These are phyloP conservation scores for Morella rubra DNA, from an alignment of 306 rosid species.

Conservation along the genomic window DNA sequence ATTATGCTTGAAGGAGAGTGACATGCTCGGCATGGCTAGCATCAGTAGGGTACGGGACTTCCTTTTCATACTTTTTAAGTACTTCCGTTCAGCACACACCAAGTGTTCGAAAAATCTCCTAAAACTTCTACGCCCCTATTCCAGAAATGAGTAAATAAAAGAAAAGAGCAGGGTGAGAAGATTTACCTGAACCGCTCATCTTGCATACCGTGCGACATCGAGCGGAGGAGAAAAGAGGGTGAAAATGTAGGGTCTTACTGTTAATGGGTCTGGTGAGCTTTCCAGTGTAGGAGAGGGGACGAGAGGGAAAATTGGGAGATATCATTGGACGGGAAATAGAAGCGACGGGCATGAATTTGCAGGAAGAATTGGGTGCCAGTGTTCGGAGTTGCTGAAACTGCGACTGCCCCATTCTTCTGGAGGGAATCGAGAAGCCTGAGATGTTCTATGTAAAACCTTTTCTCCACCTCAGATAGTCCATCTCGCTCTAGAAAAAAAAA, in stretches of 20 bases:
- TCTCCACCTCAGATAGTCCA: background rate
- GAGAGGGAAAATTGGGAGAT: constrained; percentile 10
- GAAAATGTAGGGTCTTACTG: constrained; percentile 17
- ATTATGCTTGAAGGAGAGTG: background rate
- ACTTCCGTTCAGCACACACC: constrained; percentile 15
- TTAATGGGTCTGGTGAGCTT: constrained; percentile 7
- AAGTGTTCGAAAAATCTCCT: constrained; percentile 44
- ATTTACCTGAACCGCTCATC: constrained; percentile 56
- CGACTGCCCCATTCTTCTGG: constrained; percentile 37
- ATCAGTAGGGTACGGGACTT: background rate
- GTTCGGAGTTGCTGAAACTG: constrained; percentile 34
- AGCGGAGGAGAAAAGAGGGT: constrained; percentile 13
- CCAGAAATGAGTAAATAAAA: background rate
- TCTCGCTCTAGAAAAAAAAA: background rate
- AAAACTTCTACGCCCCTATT: background rate
- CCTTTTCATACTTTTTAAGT: background rate
- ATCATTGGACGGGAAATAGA: constrained; percentile 25
- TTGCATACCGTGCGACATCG: constrained; percentile 43
- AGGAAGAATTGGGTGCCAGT: constrained; percentile 17
- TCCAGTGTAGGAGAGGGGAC: constrained; percentile 1
- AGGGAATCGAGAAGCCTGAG: background rate
- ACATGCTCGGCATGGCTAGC: background rate
- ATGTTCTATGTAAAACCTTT: background rate
- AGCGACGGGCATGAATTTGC: constrained; percentile 24
- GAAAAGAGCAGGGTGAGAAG: background rate